A percentile compares a stretch with the other conserved stretches of the same genome.
These are phyloP conservation scores for Metschnikowia matae DNA, from an alignment of 805 yeast genomes.

Conservation along the genomic window DNA sequence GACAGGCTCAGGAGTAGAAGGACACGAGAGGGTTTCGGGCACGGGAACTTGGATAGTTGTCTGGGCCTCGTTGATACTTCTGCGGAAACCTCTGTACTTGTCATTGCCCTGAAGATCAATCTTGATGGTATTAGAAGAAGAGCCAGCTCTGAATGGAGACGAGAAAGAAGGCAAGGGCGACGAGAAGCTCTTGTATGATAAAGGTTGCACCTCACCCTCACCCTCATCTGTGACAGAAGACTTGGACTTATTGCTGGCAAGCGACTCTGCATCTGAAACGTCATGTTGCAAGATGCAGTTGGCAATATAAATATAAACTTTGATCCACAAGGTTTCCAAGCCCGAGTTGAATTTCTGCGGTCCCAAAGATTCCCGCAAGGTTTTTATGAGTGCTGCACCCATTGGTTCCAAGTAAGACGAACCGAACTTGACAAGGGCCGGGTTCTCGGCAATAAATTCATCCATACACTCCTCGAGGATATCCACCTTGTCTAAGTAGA, in stretches of 20 bases:
- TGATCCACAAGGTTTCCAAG: constrained; percentile 38
- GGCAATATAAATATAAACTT: constrained; percentile 38
- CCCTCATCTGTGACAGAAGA: constrained; percentile 8
- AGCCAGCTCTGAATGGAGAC: neutral
- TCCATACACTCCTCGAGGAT: constrained; percentile 32
- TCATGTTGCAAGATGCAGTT: constrained; percentile 29
- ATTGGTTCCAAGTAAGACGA: constrained; percentile 37
- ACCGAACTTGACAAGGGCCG: constrained; percentile 21
- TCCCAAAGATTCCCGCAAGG: constrained; percentile 36
- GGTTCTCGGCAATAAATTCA: constrained; percentile 31
- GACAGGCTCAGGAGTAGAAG: constrained; percentile 18
- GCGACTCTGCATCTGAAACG: constrained; percentile 25
- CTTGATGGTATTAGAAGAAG: constrained; percentile 17
- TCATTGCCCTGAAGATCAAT: constrained; percentile 28
- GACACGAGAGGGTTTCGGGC: constrained; percentile 2
- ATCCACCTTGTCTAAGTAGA: constrained; percentile 25
- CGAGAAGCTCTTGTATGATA: constrained; percentile 13
- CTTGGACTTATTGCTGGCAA: constrained; percentile 11
- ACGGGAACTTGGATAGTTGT: constrained; percentile 5
- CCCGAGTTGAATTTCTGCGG: constrained; percentile 25
- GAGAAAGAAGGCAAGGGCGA: constrained; percentile 8
- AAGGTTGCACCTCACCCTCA: constrained; percentile 24
- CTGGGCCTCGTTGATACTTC: constrained; percentile 20
- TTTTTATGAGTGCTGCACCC: constrained; percentile 37
- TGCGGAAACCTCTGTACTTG: constrained; percentile 41